phyloP scores from a whole-genome alignment of 257 asterid genomes.

The Forsythia suspensa region DNA sequence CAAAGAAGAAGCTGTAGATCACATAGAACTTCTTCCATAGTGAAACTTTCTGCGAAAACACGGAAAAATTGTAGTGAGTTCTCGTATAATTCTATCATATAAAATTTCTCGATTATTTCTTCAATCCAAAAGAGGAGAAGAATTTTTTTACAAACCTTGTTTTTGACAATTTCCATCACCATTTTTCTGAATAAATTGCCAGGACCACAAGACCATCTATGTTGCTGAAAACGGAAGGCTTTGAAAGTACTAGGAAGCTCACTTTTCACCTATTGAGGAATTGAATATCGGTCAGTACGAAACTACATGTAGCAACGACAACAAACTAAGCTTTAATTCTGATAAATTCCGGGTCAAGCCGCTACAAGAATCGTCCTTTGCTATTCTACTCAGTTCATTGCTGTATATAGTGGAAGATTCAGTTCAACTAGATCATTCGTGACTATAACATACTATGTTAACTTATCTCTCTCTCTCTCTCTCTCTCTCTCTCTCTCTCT shows the following conservation, averaged over 20 bases:
- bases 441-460: no score
- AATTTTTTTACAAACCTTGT: slow-evolving; percentile 37
- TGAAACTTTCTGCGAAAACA: slow-evolving; percentile 46
- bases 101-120: background rate
- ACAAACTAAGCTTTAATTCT: background rate
- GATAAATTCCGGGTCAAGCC: background rate
- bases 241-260: slow-evolving; percentile 73
- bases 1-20: slow-evolving; percentile 73
- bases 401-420: no score
- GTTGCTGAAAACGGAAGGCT: slow-evolving; percentile 70
- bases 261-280: slow-evolving; percentile 48
- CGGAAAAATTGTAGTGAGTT: background rate
- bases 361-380: background rate
- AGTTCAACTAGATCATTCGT: no score
- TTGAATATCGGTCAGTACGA: background rate
- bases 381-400: background rate
- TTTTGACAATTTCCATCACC: slow-evolving; percentile 49
- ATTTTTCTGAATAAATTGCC: slow-evolving; percentile 61
- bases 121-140: background rate
- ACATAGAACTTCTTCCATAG: slow-evolving; percentile 56
- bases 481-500: no score
- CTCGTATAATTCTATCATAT: background rate
- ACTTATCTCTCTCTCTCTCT: no score
- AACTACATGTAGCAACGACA: background rate
- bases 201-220: slow-evolving; percentile 73